Evolutionary conservation across 805 yeast species (phyloP).

Genomic region (Ogataea pignaliae): DNA sequence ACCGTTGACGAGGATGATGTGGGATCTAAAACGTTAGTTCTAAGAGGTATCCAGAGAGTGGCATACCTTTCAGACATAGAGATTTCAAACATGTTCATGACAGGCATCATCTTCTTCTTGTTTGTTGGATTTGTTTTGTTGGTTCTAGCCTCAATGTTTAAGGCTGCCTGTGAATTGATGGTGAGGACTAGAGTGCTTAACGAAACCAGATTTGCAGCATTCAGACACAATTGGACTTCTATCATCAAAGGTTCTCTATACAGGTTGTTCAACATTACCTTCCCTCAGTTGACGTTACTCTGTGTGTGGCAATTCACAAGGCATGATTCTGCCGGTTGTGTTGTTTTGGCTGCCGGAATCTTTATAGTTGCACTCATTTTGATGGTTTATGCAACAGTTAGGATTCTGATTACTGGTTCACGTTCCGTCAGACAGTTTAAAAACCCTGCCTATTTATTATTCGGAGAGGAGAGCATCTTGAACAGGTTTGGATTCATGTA

Average conservation of each 20-base stretch:
- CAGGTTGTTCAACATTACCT: conserved; percentile 76
- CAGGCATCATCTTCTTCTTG: conserved; percentile 79
- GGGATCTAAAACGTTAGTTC: conserved; percentile 65
- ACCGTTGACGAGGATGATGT: conserved; percentile 68
- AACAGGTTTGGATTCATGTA: conserved; percentile 91
- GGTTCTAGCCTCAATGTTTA: conserved; percentile 56
- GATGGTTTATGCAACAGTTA: conserved; percentile 65
- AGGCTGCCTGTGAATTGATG: conserved; percentile 61
- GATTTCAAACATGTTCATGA: conserved; percentile 78
- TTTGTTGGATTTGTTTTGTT: conserved; percentile 65
- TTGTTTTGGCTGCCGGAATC: conserved; percentile 74
- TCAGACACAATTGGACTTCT: conserved; percentile 77
- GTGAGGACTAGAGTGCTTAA: conserved; percentile 55
- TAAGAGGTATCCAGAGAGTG: conserved; percentile 91
- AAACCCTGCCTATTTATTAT: conserved; percentile 89
- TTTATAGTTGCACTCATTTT: conserved; percentile 54
- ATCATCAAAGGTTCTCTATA: conserved; percentile 85
- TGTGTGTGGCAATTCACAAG: conserved; percentile 87
- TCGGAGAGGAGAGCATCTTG: conserved; percentile 74
- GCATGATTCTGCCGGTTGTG: conserved; percentile 77
- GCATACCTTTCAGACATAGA: conserved; percentile 82
- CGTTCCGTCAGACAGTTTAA: conserved; percentile 67
- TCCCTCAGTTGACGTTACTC: conserved; percentile 79
- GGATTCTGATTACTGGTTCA: conserved; percentile 72
- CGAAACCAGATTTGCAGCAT: conserved; percentile 65